Evolutionary conservation across 495 filamentous ascomycete genomes (phyloP).

Genomic region (Bryoglossum gracile): DNA sequence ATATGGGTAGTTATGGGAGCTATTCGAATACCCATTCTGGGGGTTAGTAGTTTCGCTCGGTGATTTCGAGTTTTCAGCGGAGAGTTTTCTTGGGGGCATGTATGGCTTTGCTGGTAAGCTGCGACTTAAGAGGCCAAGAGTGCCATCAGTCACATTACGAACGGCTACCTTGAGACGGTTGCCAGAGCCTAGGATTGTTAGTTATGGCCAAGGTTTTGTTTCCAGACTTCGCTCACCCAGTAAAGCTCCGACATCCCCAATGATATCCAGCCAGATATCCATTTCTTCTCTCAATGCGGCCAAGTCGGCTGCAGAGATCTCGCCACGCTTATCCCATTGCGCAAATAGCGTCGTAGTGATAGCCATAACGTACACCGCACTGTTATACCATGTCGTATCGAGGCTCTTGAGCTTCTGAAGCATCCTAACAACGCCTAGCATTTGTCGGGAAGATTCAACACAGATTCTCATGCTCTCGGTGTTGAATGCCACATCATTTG

Average conservation of each 20-base stretch:
- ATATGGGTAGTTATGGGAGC: conserved; percentile 1
- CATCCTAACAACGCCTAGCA: conserved; percentile 52
- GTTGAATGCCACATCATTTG: conserved; percentile 51
- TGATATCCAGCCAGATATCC: conserved; percentile 58
- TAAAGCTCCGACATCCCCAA: conserved; percentile 43
- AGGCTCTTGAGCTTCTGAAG: conserved; percentile 56
- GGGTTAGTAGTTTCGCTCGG: conserved; percentile 1
- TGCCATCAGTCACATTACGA: conserved; percentile 21
- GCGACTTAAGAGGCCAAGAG: conserved; percentile 16
- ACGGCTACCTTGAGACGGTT: conserved; percentile 22
- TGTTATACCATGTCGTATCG: conserved; percentile 77
- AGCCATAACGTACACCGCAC: conserved; percentile 62
- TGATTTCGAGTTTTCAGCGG: conserved; percentile 6
- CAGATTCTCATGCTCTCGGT: conserved; percentile 61
- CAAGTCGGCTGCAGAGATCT: conserved; percentile 48
- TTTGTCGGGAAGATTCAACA: conserved; percentile 54
- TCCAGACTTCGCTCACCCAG: conserved; percentile 18
- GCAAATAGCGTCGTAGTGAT: conserved; percentile 67
- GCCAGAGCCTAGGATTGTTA: conserved; percentile 23
- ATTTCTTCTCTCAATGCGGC: conserved; percentile 55
- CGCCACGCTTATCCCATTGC: conserved; percentile 55
- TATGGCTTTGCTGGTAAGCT: neutral
- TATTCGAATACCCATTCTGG: neutral
- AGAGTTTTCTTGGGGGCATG: neutral
- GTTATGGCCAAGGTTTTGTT: neutral